These are phyloP conservation scores for Moricandia moricandioides DNA, from an alignment of 345 rosid species.

Conservation along the genomic window DNA sequence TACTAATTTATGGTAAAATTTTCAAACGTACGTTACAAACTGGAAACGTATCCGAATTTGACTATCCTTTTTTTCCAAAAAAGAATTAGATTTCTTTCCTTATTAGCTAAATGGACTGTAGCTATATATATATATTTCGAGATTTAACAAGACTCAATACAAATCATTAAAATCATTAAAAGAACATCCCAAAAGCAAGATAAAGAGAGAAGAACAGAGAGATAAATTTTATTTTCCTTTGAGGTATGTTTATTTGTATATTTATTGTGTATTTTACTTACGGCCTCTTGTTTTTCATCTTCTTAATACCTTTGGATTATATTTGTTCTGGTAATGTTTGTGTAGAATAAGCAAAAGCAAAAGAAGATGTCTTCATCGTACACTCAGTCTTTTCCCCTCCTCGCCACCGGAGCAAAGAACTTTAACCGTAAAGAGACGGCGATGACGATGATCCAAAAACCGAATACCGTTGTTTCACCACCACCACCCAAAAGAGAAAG, in stretches of 20 bases:
- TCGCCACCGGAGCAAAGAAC: slow-evolving; percentile 5
- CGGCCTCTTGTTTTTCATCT: slow-evolving; percentile 19
- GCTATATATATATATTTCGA: background rate
- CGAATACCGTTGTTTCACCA: slow-evolving; percentile 43
- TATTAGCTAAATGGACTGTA: background rate
- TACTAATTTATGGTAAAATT: no score
- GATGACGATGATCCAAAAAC: slow-evolving; percentile 22
- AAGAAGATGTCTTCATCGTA: slow-evolving; percentile 32
- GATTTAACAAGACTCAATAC: background rate
- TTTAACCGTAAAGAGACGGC: slow-evolving; percentile 11
- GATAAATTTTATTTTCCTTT: slow-evolving; percentile 4
- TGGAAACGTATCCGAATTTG: no score
- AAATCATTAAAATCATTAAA: slow-evolving; percentile 4
- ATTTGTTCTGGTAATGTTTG: slow-evolving; percentile 8
- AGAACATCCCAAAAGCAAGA: slow-evolving; percentile 9
- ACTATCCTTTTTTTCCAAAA: no score
- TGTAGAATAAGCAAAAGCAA: slow-evolving; percentile 29
- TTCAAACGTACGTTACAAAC: no score
- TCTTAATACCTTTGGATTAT: slow-evolving; percentile 27
- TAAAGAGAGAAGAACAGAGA: background rate
- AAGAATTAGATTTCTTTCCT: background rate
- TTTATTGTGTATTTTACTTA: background rate
- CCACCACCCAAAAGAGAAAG: slow-evolving; percentile 58
- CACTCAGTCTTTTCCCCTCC: slow-evolving; percentile 24
- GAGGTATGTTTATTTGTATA: slow-evolving; percentile 23